Conservation (phyloP, 108 stramenopile genomes). For the Licmophora abbreviata region DNA sequence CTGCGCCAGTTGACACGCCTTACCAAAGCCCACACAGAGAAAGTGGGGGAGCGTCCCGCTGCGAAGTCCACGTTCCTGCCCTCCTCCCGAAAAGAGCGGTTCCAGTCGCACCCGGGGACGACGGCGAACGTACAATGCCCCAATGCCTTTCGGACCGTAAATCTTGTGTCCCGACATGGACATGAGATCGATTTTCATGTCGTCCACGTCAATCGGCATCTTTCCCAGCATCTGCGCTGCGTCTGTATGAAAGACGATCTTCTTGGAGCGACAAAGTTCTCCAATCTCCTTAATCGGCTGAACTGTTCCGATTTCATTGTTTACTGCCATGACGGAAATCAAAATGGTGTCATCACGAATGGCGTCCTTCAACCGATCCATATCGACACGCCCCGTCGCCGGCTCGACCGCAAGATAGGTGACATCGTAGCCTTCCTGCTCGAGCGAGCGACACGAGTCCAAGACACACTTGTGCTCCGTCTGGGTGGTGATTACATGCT, state of each 20-base stretch:
- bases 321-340: conserved; percentile 97
- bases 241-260: conserved; percentile 97
- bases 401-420: conserved; percentile 90
- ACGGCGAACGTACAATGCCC: conserved; percentile 93
- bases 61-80: conserved; percentile 95
- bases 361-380: conserved; percentile 77
- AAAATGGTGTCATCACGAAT: conserved; percentile 92
- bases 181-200: conserved; percentile 92
- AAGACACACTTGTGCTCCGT: conserved; percentile 99
- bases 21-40: conserved; percentile 91
- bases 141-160: conserved; percentile 98
- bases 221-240: conserved; percentile 98
- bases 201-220: conserved; percentile 94
- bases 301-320: conserved; percentile 99
- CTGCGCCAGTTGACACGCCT: conserved; percentile 82
- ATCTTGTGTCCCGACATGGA: conserved; percentile 96
- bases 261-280: conserved; percentile 82
- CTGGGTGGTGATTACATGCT: conserved; percentile 97
- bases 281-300: conserved; percentile 96
- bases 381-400: conserved; percentile 87
- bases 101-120: conserved; percentile 96
- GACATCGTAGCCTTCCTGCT: conserved; percentile 96
- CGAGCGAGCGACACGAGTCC: conserved; percentile 92
- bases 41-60: conserved; percentile 85
- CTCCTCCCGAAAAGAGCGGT: conserved; percentile 94